Evolutionary conservation across 306 rosid genomes (phyloP).

Genomic region (Pyrus betulifolia): DNA sequence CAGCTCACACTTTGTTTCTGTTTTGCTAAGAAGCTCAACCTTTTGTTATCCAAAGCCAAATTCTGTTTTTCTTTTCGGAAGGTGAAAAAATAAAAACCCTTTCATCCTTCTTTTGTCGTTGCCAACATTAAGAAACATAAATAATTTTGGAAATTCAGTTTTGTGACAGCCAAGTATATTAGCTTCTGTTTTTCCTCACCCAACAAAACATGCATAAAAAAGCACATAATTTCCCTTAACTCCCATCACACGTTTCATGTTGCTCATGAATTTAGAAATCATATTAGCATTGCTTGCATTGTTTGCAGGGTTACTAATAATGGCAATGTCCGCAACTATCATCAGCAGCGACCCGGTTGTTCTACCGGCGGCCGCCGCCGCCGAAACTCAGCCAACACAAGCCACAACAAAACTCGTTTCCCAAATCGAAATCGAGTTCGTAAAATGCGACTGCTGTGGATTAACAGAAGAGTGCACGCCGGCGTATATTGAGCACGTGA

Average conservation of each 20-base stretch:
- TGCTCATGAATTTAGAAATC: not conserved
- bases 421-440: conserved; percentile 62
- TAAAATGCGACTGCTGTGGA: conserved; percentile 82
- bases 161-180: not conserved
- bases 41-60: not conserved
- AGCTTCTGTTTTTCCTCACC: not conserved
- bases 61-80: not conserved
- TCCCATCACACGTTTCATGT: not conserved
- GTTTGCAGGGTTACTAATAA: conserved; percentile 37
- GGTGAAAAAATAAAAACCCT: too few relatives aligned
- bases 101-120: not conserved
- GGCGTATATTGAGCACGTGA: conserved; percentile 62
- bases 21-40: not conserved
- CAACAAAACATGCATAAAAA: not conserved
- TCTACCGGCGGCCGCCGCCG: conserved; percentile 27
- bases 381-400: conserved; percentile 45
- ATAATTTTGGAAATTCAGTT: not conserved
- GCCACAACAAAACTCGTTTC: conserved; percentile 24
- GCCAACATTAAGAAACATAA: conserved; percentile 11
- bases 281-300: not conserved
- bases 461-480: conserved; percentile 89
- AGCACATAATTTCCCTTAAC: not conserved
- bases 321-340: conserved; percentile 63
- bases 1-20: not conserved
- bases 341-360: conserved; percentile 57